Conservation (phyloP, 2,329 filamentous ascomycete genomes). For the Myriosclerotinia duriaeana region DNA sequence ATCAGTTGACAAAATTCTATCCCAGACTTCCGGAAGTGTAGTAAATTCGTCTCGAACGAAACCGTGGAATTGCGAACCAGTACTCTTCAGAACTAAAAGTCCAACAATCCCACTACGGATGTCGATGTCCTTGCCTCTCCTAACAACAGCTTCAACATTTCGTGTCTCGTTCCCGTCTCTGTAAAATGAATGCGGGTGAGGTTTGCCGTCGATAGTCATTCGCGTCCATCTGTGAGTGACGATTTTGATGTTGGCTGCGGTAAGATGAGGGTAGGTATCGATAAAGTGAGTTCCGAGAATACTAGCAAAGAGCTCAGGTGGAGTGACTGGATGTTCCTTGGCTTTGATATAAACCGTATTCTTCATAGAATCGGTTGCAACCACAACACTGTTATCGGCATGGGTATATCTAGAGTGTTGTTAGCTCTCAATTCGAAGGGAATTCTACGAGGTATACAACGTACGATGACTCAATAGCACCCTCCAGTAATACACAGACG, state of each 20-base stretch:
- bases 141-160: constrained; percentile 71
- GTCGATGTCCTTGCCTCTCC: constrained; percentile 66
- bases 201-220: constrained; percentile 80
- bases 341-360: constrained; percentile 95
- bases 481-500: constrained; percentile 87
- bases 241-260: constrained; percentile 77
- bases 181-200: constrained; percentile 93
- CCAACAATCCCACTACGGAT: constrained; percentile 77
- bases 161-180: constrained; percentile 87
- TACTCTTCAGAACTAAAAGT: constrained; percentile 91
- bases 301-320: constrained; percentile 87
- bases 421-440: constrained; percentile 1
- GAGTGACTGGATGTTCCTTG: constrained; percentile 87
- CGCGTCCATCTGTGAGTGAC: constrained; percentile 88
- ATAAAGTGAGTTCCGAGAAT: constrained; percentile 87
- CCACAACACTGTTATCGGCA: constrained; percentile 92
- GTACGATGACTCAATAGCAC: constrained; percentile 81
- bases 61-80: constrained; percentile 91
- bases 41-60: constrained; percentile 94
- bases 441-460: constrained; percentile 37
- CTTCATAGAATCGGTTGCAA: constrained; percentile 97
- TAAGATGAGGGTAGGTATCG: constrained; percentile 83
- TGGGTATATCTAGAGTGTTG: constrained; percentile 69
- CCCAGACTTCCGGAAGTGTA: constrained; percentile 84
- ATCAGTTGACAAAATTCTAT: constrained; percentile 92